A percentile compares a stretch with the other conserved stretches of the same genome.
Conservation (phyloP, 345 rosid genomes). For the Arabis alpina region DNA sequence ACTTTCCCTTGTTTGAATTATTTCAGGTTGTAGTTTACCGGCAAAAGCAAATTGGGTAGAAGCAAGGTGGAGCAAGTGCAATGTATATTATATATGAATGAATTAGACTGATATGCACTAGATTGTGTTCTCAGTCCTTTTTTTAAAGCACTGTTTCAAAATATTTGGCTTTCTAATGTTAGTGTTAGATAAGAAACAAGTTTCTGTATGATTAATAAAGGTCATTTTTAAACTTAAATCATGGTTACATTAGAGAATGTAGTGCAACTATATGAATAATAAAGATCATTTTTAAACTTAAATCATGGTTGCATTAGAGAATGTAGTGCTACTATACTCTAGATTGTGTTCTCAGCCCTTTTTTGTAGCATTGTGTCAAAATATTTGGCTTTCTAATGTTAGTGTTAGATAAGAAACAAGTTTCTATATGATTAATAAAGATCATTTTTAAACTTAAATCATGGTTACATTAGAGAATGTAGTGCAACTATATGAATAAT, state of each 20-base stretch:
- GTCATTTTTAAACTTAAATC: constrained; percentile 8
- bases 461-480: constrained; percentile 17
- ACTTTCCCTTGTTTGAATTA: constrained; percentile 22
- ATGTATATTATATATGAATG: constrained; percentile 2
- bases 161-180: constrained; percentile 14
- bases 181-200: constrained; percentile 24
- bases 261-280: neutral
- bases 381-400: constrained; percentile 14
- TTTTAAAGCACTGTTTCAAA: neutral
- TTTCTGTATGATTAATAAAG: constrained; percentile 1
- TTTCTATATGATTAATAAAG: constrained; percentile 1
- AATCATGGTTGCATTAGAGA: constrained; percentile 21
- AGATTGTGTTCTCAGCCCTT: neutral
- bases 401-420: constrained; percentile 24
- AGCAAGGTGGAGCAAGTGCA: constrained; percentile 27
- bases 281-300: neutral
- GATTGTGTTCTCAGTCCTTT: neutral
- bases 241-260: constrained; percentile 17
- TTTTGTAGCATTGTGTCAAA: neutral
- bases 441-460: constrained; percentile 11
- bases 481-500: neutral
- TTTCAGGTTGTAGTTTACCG: constrained; percentile 33
- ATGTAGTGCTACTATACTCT: constrained; percentile 9
- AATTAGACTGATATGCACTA: constrained; percentile 13
- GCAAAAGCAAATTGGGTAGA: constrained; percentile 13